phyloP scores from a whole-genome alignment of 2,329 filamentous ascomycete species.

The Chaetomiaceae sp. region DNA sequence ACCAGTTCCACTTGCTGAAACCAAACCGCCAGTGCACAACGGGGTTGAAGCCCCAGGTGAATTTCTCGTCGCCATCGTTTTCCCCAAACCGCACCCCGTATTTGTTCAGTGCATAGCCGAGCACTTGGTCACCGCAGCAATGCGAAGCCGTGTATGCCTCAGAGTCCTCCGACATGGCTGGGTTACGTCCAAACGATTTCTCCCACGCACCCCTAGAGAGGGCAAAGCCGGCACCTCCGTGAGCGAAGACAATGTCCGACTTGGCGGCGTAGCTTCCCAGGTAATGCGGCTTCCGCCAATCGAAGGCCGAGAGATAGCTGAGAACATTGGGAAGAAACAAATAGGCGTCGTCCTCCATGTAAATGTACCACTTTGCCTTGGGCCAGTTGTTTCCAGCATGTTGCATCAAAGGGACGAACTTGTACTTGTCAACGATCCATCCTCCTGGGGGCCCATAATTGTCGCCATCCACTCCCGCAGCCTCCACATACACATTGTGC shows the following conservation, averaged over 20 bases:
- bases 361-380: constrained; percentile 17
- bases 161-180: constrained; percentile 10
- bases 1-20: constrained; percentile 17
- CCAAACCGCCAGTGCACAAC: constrained; percentile 18
- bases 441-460: constrained; percentile 16
- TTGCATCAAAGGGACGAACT: constrained; percentile 14
- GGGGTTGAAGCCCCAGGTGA: constrained; percentile 18
- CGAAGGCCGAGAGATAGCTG: constrained; percentile 7
- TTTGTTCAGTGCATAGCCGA: constrained; percentile 15
- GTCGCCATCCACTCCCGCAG: constrained; percentile 14
- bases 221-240: constrained; percentile 16
- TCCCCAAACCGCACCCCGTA: constrained; percentile 16
- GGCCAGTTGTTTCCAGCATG: constrained; percentile 17
- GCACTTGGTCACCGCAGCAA: constrained; percentile 19
- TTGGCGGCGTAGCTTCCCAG: constrained; percentile 15
- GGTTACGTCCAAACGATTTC: constrained; percentile 11
- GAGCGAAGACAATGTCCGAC: constrained; percentile 12
- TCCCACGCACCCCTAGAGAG: constrained; percentile 16
- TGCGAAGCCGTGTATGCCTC: constrained; percentile 15
- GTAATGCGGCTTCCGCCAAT: constrained; percentile 14
- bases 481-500: constrained; percentile 16
- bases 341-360: constrained; percentile 20
- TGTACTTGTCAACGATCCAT: constrained; percentile 20
- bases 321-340: constrained; percentile 17
- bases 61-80: constrained; percentile 17